Percentiles rank a stretch among this genome's conserved stretches.
Conservation (phyloP, 108 stramenopile genomes). For the Discostella stelligeroides region DNA sequence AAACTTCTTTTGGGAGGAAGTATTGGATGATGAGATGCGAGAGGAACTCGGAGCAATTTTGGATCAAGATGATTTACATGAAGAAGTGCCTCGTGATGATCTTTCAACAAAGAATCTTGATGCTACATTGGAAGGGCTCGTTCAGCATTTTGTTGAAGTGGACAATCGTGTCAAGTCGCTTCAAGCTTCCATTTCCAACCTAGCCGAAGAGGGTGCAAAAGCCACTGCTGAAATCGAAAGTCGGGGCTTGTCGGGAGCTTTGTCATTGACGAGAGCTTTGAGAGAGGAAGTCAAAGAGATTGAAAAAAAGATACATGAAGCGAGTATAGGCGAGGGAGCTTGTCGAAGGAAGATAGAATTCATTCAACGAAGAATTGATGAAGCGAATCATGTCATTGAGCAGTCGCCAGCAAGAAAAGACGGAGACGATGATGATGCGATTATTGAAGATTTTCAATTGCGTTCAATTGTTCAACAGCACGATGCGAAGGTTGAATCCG, state of each 20-base stretch:
- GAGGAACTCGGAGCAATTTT: slow-evolving; percentile 27
- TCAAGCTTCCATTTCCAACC: slow-evolving; percentile 69
- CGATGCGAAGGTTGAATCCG: neutral
- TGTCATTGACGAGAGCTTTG: slow-evolving; percentile 56
- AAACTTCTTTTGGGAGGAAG: slow-evolving; percentile 51
- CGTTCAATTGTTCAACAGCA: slow-evolving; percentile 23
- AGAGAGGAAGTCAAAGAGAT: slow-evolving; percentile 71
- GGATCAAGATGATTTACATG: slow-evolving; percentile 9
- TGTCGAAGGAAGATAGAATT: slow-evolving; percentile 69
- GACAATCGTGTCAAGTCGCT: slow-evolving; percentile 52
- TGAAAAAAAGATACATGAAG: slow-evolving; percentile 58
- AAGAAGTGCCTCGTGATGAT: slow-evolving; percentile 2
- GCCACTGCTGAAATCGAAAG: slow-evolving; percentile 66
- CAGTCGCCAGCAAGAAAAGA: neutral
- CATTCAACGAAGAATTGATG: slow-evolving; percentile 39
- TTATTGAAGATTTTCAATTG: slow-evolving; percentile 38
- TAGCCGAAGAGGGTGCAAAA: slow-evolving; percentile 72
- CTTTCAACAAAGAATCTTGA: neutral
- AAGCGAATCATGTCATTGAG: neutral
- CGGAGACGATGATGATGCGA: slow-evolving; percentile 7
- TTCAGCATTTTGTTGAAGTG: slow-evolving; percentile 23
- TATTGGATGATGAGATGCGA: slow-evolving; percentile 35
- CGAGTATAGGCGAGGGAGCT: slow-evolving; percentile 47
- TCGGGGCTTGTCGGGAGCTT: slow-evolving; percentile 68
- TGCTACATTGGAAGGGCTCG: slow-evolving; percentile 16